Conservation (phyloP, 192 early-diverging fungal genomes). For the Spizellomyces punctatus region DNA sequence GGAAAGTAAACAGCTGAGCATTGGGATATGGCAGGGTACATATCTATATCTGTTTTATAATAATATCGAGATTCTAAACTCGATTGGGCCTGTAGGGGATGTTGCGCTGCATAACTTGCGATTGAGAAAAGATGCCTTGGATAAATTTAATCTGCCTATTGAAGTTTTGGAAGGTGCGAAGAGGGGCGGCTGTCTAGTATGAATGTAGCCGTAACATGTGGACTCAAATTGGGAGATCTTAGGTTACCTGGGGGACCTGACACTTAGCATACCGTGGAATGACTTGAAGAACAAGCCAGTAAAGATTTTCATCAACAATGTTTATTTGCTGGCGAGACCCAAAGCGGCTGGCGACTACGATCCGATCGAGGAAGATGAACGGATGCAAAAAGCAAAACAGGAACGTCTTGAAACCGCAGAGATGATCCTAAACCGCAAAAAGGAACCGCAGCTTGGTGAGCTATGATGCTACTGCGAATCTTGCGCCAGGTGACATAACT, state of each 20-base stretch:
- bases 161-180: conserved; percentile 80
- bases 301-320: conserved; percentile 83
- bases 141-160: conserved; percentile 92
- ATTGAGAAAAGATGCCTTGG: conserved; percentile 85
- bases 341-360: conserved; percentile 77
- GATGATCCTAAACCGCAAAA: conserved; percentile 45
- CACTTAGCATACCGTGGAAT: conserved; percentile 93
- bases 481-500: neutral
- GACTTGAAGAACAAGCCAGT: conserved; percentile 96
- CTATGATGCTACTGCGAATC: neutral
- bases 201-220: neutral
- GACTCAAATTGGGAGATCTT: neutral
- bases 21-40: conserved; percentile 95
- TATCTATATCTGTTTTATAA: neutral
- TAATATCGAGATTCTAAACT: neutral
- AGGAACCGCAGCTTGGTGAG: conserved; percentile 18
- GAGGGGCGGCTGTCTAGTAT: too few relatives aligned
- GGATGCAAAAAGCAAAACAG: conserved; percentile 78
- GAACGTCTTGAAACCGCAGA: conserved; percentile 81
- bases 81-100: conserved; percentile 66
- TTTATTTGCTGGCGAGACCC: conserved; percentile 86
- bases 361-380: conserved; percentile 75
- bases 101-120: conserved; percentile 91
- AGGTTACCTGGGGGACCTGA: conserved; percentile 93
- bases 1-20: conserved; percentile 90